Percentiles rank a stretch among this genome's conserved stretches.
These are phyloP conservation scores for Nakaseomyces bracarensis DNA, from an alignment of 1,139 yeast genomes.

Conservation along the genomic window DNA sequence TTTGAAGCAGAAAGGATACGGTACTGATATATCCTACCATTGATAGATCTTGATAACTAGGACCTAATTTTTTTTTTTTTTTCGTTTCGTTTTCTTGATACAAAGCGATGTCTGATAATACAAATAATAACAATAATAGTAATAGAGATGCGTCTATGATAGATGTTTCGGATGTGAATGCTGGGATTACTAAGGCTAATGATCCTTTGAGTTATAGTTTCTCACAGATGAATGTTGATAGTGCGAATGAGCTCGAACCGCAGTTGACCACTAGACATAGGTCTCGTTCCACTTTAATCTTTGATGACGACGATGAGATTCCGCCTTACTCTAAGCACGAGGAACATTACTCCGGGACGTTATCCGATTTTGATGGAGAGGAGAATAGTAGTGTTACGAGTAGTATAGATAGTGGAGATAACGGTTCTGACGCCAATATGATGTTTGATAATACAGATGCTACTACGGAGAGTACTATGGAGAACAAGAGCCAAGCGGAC, in stretches of 20 bases:
- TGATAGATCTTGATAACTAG: too few relatives aligned
- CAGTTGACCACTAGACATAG: constrained; percentile 13
- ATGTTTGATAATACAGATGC: not conserved
- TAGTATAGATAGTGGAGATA: constrained; percentile 9
- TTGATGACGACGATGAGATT: constrained; percentile 20
- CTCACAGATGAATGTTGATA: constrained; percentile 31
- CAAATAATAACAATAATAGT: constrained; percentile 2
- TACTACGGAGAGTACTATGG: not conserved
- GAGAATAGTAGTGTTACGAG: constrained; percentile 2
- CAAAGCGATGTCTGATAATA: constrained; percentile 2
- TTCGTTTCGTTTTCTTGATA: too few relatives aligned
- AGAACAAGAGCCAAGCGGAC: not conserved
- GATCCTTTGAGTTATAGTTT: constrained; percentile 23
- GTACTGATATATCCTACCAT: too few relatives aligned
- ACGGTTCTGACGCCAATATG: not conserved
- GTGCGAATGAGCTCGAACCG: constrained; percentile 18
- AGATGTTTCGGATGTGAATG: constrained; percentile 7
- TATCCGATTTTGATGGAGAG: constrained; percentile 13
- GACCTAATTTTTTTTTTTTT: too few relatives aligned
- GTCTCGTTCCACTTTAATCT: constrained; percentile 16
- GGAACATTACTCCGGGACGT: constrained; percentile 11
- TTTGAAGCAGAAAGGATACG: too few relatives aligned
- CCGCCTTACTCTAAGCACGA: constrained; percentile 14
- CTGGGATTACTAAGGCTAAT: not conserved
- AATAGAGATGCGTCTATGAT: constrained; percentile 10